Percentiles rank a stretch among this genome's conserved stretches.
phyloP scores from a whole-genome alignment of 257 asterid genomes.

The Solanum rostratum region DNA sequence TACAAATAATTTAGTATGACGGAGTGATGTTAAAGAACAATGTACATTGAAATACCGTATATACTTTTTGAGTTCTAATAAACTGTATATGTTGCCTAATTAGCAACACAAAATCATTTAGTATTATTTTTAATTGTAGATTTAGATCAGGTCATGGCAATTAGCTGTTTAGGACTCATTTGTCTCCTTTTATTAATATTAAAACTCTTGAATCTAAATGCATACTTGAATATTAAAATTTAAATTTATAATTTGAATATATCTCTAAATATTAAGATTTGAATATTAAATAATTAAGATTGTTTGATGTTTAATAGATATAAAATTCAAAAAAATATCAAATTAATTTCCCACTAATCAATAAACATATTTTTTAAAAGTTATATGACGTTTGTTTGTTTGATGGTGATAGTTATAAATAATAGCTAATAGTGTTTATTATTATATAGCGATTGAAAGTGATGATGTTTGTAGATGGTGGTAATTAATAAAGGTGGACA shows the following conservation, averaged over 20 bases:
- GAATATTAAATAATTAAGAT: neutral
- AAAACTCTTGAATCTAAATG: neutral
- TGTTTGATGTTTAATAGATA: neutral
- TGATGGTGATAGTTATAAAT: neutral
- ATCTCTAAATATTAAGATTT: neutral
- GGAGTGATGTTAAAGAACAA: neutral
- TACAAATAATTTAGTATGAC: too few species aligned
- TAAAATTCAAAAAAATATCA: neutral
- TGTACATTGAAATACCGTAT: neutral
- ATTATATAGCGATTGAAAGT: neutral
- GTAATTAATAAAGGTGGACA: too few species aligned
- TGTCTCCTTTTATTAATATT: too few species aligned
- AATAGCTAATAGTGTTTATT: neutral
- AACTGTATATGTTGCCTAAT: neutral
- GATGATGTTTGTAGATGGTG: neutral
- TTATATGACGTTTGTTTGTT: too few species aligned
- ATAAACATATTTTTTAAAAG: neutral
- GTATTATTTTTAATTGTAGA: neutral
- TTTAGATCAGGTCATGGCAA: neutral
- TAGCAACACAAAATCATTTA: neutral
- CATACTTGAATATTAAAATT: too few species aligned
- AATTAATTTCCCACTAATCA: neutral
- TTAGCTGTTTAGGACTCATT: neutral
- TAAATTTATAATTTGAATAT: accelerated
- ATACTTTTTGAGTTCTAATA: neutral